phyloP scores from a whole-genome alignment of 176 grass and related monocot species.

The Saccharum officinarum region DNA sequence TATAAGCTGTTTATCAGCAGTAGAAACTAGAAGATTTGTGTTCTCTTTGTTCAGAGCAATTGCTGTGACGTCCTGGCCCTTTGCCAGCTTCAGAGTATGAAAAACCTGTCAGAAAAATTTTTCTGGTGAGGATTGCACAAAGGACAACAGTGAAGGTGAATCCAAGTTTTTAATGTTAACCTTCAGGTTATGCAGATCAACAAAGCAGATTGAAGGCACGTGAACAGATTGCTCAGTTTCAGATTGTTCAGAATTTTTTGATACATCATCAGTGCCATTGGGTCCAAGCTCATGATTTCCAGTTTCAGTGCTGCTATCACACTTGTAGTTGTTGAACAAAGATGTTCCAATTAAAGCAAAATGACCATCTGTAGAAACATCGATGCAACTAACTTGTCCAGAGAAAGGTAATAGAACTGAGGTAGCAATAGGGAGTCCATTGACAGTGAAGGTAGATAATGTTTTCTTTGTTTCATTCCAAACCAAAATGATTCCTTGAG shows the following conservation, averaged over 20 bases:
- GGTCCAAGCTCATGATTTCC: conserved; percentile 27
- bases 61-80: conserved; percentile 75
- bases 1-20: conserved; percentile 82
- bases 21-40: conserved; percentile 93
- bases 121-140: conserved; percentile 19
- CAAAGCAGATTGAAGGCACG: conserved; percentile 87
- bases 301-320: conserved; percentile 35
- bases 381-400: conserved; percentile 83
- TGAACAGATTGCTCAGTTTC: conserved; percentile 54
- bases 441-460: conserved; percentile 91
- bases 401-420: conserved; percentile 67
- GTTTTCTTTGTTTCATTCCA: conserved; percentile 83
- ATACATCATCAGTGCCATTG: conserved; percentile 26
- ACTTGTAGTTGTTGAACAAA: conserved; percentile 53
- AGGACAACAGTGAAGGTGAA: conserved; percentile 24
- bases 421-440: conserved; percentile 76
- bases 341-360: conserved; percentile 76
- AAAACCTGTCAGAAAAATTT: conserved; percentile 59
- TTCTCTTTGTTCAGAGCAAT: conserved; percentile 92
- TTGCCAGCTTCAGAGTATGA: conserved; percentile 61
- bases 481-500: conserved; percentile 83
- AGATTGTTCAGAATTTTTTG: conserved; percentile 15
- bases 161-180: conserved; percentile 41
- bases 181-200: conserved; percentile 92
- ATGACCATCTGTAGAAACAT: conserved; percentile 84